Conservation (phyloP, 306 rosid genomes). For the Prunus mira region DNA sequence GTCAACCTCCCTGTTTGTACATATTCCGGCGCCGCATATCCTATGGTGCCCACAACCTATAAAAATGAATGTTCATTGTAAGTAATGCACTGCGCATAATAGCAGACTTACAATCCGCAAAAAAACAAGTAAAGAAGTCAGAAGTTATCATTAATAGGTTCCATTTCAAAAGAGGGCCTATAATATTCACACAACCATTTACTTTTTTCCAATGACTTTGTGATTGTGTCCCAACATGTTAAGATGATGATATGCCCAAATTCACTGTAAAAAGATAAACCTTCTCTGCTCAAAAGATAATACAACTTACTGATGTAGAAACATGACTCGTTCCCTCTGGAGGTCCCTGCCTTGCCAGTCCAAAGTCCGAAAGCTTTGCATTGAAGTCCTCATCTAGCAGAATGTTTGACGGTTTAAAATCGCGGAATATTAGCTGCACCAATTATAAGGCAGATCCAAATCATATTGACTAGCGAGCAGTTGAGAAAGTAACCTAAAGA, state of each 20-base stretch:
- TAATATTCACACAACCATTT: background rate
- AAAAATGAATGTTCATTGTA: constrained; percentile 18
- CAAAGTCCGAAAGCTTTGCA: constrained; percentile 98
- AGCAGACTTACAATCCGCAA: constrained; percentile 3
- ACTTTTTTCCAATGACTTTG: background rate
- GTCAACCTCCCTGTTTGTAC: constrained; percentile 91
- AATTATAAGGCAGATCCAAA: constrained; percentile 32
- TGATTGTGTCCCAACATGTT: background rate
- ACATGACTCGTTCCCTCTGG: constrained; percentile 75
- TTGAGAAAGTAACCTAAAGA: constrained; percentile 3
- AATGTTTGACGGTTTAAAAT: constrained; percentile 86
- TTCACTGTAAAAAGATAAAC: background rate
- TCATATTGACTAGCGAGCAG: constrained; percentile 2
- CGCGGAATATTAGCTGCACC: constrained; percentile 93
- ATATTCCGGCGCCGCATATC: constrained; percentile 97
- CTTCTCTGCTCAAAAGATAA: background rate
- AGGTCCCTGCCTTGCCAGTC: constrained; percentile 99
- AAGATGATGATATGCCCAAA: background rate
- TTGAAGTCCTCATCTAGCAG: constrained; percentile 82
- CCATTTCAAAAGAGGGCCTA: constrained; percentile 7
- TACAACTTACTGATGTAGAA: constrained; percentile 74
- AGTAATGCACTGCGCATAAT: constrained; percentile 22
- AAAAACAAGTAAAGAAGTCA: background rate
- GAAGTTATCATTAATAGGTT: background rate
- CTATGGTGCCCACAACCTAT: constrained; percentile 95